Conservation (phyloP, 2,329 filamentous ascomycete genomes). For the Fusarium sp. region DNA sequence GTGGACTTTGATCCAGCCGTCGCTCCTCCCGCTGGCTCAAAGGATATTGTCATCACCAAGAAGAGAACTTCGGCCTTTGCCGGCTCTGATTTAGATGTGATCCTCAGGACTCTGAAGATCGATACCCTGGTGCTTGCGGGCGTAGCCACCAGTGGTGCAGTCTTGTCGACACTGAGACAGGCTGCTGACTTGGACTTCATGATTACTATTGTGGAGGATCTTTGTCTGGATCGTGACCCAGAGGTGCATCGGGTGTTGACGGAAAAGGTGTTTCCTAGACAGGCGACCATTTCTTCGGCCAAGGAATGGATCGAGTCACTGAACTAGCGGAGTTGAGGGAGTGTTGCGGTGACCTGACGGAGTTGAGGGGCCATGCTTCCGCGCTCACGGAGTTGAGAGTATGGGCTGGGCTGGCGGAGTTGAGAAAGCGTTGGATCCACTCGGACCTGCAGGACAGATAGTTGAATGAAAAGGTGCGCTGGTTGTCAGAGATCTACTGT, state of each 20-base stretch:
- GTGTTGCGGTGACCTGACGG: not conserved
- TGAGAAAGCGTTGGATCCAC: not conserved
- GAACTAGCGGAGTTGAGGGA: not conserved
- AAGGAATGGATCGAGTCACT: not conserved
- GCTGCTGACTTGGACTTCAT: not conserved
- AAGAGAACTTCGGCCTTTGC: not conserved
- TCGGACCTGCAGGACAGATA: too few relatives aligned
- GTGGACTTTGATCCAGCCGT: not conserved
- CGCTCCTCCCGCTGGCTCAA: not conserved
- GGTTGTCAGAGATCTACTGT: not conserved
- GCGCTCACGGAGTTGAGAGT: not conserved
- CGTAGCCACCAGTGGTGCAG: not conserved
- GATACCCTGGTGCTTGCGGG: not conserved
- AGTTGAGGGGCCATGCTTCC: not conserved
- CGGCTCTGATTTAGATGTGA: not conserved
- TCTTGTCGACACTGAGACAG: not conserved
- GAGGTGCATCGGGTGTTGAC: slow-evolving; percentile 5
- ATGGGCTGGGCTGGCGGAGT: not conserved
- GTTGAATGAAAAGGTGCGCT: not conserved
- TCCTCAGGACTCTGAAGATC: not conserved
- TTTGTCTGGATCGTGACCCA: not conserved
- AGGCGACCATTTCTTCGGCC: slow-evolving; percentile 25
- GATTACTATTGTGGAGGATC: not conserved
- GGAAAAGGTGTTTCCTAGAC: slow-evolving; percentile 30
- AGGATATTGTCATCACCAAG: not conserved